Evolutionary conservation across 768 basidiomycete species (phyloP).

Genomic region (Gelatoporia subvermispora): DNA sequence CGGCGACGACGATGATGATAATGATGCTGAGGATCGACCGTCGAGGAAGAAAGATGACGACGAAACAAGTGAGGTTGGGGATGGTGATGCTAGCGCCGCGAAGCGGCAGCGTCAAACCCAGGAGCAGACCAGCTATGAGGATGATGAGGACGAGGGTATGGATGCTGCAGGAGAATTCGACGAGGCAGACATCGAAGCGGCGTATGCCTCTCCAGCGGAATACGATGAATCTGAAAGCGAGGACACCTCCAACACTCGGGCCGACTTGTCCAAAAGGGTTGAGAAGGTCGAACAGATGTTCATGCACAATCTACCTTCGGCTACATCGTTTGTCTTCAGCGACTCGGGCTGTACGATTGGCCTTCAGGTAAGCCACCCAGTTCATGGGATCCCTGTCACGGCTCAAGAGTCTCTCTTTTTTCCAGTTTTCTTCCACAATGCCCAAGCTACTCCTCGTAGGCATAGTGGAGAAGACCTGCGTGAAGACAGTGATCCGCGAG

Average conservation of each 20-base stretch:
- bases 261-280: slow-evolving; percentile 36
- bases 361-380: slow-evolving; percentile 61
- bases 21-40: slow-evolving; percentile 32
- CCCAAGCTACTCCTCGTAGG: slow-evolving; percentile 94
- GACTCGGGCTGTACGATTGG: slow-evolving; percentile 67
- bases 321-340: slow-evolving; percentile 71
- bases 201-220: slow-evolving; percentile 43
- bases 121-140: slow-evolving; percentile 74
- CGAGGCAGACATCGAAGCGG: slow-evolving; percentile 58
- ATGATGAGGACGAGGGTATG: slow-evolving; percentile 58
- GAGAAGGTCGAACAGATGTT: slow-evolving; percentile 47
- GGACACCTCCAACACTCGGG: slow-evolving; percentile 10
- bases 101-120: slow-evolving; percentile 69
- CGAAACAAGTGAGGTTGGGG: slow-evolving; percentile 71
- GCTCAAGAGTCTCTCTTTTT: not conserved
- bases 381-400: not conserved
- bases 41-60: slow-evolving; percentile 47
- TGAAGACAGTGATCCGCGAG: slow-evolving; percentile 81
- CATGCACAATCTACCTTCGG: slow-evolving; percentile 52
- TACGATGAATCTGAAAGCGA: slow-evolving; percentile 33
- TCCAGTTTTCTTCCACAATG: slow-evolving; percentile 78
- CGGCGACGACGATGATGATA: slow-evolving; percentile 45
- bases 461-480: slow-evolving; percentile 84
- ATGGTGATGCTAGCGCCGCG: slow-evolving; percentile 76
- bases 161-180: slow-evolving; percentile 44